Conservation (phyloP, 176 grass and related monocot species). For the Lolium perenne region DNA sequence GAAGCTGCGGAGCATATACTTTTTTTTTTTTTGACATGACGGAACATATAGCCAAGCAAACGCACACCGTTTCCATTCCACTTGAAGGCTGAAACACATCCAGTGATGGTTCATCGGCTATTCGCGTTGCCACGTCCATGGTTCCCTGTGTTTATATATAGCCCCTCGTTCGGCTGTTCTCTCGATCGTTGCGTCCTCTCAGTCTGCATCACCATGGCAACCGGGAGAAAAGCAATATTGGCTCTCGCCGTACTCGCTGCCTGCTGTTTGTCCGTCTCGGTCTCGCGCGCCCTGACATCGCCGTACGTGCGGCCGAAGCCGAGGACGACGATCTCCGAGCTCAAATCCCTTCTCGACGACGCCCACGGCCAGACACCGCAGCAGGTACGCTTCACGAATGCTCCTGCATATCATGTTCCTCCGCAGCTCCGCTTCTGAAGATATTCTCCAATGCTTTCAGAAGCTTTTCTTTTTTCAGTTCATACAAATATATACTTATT, state of each 20-base stretch:
- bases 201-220: not conserved
- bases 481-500: too few species aligned
- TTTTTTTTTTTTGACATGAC: too few species aligned
- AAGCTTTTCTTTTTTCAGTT: not conserved
- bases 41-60: not conserved
- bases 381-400: slow-evolving; percentile 52
- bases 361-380: slow-evolving; percentile 53
- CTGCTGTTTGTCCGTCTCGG: not conserved
- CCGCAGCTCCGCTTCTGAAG: not conserved
- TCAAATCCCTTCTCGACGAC: not conserved
- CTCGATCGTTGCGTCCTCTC: not conserved
- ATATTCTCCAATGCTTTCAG: not conserved
- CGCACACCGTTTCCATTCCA: not conserved
- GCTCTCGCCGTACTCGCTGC: slow-evolving; percentile 29
- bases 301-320: slow-evolving; percentile 51
- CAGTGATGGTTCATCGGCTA: not conserved
- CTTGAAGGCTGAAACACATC: not conserved
- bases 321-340: slow-evolving; percentile 44
- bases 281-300: slow-evolving; percentile 31
- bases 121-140: not conserved
- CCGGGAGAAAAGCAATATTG: not conserved
- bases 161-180: not conserved
- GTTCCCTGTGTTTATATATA: not conserved
- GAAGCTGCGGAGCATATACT: not conserved
- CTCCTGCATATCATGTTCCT: not conserved